Conservation (phyloP, 2,329 filamentous ascomycete species). For the Ophioceras dolichostomum region DNA sequence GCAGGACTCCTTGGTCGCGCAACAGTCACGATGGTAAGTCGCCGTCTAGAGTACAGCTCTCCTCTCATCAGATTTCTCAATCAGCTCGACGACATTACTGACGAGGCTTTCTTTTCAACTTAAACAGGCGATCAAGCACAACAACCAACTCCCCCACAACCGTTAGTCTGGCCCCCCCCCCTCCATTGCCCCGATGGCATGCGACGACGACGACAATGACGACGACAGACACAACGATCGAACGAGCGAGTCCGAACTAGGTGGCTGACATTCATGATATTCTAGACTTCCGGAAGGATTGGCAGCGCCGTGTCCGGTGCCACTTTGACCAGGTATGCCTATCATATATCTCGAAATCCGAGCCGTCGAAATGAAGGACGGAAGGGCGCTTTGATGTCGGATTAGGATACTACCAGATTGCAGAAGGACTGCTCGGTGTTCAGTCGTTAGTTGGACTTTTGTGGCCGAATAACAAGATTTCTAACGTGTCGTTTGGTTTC, state of each 20-base stretch:
- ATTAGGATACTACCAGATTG: too few species aligned
- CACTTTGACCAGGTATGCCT: slow-evolving; percentile 98
- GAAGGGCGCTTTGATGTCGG: too few species aligned
- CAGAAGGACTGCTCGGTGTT: too few species aligned
- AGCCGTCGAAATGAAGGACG: too few species aligned
- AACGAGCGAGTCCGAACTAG: too few species aligned
- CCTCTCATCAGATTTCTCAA: not conserved
- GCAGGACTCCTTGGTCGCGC: slow-evolving; percentile 30
- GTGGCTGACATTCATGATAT: too few species aligned
- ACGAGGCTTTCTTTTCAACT: slow-evolving; percentile 19
- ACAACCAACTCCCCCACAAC: slow-evolving; percentile 96
- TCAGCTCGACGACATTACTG: slow-evolving; percentile 12
- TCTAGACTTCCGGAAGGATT: slow-evolving; percentile 99
- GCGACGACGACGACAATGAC: slow-evolving; percentile 21
- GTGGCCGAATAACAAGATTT: too few species aligned
- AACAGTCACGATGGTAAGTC: slow-evolving; percentile 41
- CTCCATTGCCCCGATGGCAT: slow-evolving; percentile 10
- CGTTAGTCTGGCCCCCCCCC: slow-evolving; percentile 43
- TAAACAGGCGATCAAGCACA: slow-evolving; percentile 98
- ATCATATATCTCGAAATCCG: too few species aligned
- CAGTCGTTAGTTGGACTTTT: too few species aligned
- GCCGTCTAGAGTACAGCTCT: slow-evolving; percentile 6
- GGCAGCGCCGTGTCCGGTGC: slow-evolving; percentile 96
- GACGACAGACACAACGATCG: too few species aligned
- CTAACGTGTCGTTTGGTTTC: too few species aligned